A percentile compares a stretch with the other conserved stretches of the same genome.
Evolutionary conservation across 202 grass and related monocot species (phyloP).

Genomic region (Saccharum hybrid): DNA sequence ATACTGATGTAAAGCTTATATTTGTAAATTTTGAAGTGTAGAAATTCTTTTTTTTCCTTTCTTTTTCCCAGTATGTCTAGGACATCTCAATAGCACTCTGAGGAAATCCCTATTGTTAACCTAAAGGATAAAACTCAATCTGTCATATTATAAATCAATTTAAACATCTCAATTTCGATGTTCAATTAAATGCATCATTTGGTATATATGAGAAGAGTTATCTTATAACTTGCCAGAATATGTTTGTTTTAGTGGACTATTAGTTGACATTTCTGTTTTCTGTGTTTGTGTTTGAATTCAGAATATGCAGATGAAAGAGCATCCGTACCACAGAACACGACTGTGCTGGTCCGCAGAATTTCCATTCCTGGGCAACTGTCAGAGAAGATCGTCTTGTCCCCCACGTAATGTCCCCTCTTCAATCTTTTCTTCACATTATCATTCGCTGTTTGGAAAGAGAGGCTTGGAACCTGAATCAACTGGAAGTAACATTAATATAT

Average conservation of each 20-base stretch:
- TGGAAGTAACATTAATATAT: background rate
- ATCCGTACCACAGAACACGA: slow-evolving; percentile 60
- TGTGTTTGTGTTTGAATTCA: slow-evolving; percentile 53
- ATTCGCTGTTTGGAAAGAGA: background rate
- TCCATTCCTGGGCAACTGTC: slow-evolving; percentile 46
- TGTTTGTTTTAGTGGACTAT: slow-evolving; percentile 21
- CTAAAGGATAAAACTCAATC: background rate
- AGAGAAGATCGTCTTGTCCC: slow-evolving; percentile 50
- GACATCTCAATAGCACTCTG: slow-evolving; percentile 10
- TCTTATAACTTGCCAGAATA: background rate
- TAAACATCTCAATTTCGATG: background rate
- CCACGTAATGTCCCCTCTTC: slow-evolving; percentile 46
- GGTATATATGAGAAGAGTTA: background rate
- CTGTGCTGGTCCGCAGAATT: slow-evolving; percentile 59
- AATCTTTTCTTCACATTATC: slow-evolving; percentile 4
- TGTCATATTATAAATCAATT: slow-evolving; percentile 7
- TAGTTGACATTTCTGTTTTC: slow-evolving; percentile 34
- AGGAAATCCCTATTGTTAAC: slow-evolving; percentile 13
- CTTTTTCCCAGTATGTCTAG: background rate
- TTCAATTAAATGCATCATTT: slow-evolving; percentile 30
- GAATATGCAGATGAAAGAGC: slow-evolving; percentile 68
- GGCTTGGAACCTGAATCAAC: background rate
- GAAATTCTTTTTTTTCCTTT: background rate
- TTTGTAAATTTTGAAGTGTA: background rate
- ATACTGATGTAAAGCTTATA: background rate